These are phyloP conservation scores for Aspergillus melleus DNA, from an alignment of 2,329 filamentous ascomycete species.

Conservation along the genomic window DNA sequence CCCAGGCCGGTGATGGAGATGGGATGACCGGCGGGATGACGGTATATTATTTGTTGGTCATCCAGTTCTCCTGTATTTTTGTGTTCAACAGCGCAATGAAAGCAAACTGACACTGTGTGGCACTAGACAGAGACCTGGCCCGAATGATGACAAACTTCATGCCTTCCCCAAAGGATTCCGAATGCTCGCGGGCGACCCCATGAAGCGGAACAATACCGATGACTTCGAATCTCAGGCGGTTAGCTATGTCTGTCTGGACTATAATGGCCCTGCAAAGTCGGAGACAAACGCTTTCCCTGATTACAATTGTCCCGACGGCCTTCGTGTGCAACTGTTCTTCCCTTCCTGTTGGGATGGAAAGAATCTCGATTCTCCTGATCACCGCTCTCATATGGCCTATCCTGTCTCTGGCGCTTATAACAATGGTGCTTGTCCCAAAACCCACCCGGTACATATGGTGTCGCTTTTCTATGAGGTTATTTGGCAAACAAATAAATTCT, in stretches of 20 bases:
- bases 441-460: constrained; percentile 52
- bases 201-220: constrained; percentile 50
- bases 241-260: constrained; percentile 5
- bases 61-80: neutral
- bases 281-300: constrained; percentile 19
- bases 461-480: constrained; percentile 62
- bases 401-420: constrained; percentile 5
- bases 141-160: constrained; percentile 63
- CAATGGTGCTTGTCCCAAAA: constrained; percentile 23
- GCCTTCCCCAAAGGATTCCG: constrained; percentile 71
- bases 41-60: constrained; percentile 68
- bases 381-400: constrained; percentile 33
- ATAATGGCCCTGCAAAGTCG: constrained; percentile 5
- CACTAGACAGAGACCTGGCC: constrained; percentile 16
- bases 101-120: constrained; percentile 2
- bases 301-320: constrained; percentile 31
- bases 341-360: constrained; percentile 34
- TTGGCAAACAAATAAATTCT: constrained; percentile 54
- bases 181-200: constrained; percentile 68
- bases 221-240: neutral
- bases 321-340: constrained; percentile 33
- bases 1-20: constrained; percentile 32
- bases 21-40: constrained; percentile 40
- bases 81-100: neutral
- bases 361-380: constrained; percentile 29